These are phyloP conservation scores for Coemansia furcata DNA, from an alignment of 192 early-diverging fungal species.

Conservation along the genomic window DNA sequence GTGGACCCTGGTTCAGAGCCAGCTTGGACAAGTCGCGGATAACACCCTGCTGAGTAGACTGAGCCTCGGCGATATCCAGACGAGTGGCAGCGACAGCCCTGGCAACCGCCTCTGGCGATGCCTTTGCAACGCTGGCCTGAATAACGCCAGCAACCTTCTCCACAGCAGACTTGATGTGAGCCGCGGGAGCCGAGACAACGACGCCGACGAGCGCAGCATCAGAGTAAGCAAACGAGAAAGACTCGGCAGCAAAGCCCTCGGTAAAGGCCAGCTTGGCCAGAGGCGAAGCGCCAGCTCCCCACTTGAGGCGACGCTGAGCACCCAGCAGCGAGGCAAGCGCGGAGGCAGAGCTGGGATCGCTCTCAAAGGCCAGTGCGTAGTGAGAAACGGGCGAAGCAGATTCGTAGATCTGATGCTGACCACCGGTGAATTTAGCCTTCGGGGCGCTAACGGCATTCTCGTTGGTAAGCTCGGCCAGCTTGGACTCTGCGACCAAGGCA, in stretches of 20 bases:
- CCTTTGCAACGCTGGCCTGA: conserved; percentile 58
- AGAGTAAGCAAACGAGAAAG: conserved; percentile 85
- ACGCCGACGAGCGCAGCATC: conserved; percentile 92
- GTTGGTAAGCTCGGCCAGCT: conserved; percentile 48
- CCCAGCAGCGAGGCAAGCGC: conserved; percentile 63
- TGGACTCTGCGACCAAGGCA: conserved; percentile 60
- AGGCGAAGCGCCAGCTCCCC: conserved; percentile 59
- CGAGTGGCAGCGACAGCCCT: conserved; percentile 57
- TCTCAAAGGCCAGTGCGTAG: conserved; percentile 82
- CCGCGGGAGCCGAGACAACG: conserved; percentile 58
- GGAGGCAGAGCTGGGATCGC: conserved; percentile 67
- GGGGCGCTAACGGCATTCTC: conserved; percentile 19
- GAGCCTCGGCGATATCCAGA: conserved; percentile 25
- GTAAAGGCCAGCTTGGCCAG: conserved; percentile 64
- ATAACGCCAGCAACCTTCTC: conserved; percentile 59
- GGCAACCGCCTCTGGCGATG: conserved; percentile 57
- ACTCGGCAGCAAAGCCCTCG: conserved; percentile 58
- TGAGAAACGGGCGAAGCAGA: conserved; percentile 53
- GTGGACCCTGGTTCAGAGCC: conserved; percentile 26
- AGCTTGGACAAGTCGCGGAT: conserved; percentile 16
- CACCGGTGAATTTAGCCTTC: conserved; percentile 76
- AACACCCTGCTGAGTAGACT: conserved; percentile 24
- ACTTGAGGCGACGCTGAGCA: conserved; percentile 62
- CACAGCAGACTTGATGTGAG: conserved; percentile 63
- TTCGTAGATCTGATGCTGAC: conserved; percentile 76